Evolutionary conservation across 805 yeast genomes (phyloP).

Genomic region (Nakazawaea pomicola): DNA sequence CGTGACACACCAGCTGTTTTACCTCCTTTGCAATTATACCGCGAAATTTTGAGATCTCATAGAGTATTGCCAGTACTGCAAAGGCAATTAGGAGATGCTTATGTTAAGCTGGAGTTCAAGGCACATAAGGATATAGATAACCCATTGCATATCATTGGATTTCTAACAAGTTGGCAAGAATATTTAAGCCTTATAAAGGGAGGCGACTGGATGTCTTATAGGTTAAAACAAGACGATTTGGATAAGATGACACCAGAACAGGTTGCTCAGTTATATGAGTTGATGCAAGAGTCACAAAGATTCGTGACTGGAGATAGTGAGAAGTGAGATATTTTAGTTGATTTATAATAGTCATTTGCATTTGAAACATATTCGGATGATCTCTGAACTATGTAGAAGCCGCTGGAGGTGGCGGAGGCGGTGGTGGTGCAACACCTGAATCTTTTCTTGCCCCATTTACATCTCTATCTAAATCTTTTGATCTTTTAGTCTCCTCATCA

Average conservation of each 20-base stretch:
- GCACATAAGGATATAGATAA: slow-evolving; percentile 79
- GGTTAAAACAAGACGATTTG: slow-evolving; percentile 57
- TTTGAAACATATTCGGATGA: neutral
- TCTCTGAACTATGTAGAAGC: neutral
- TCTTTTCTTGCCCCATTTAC: neutral
- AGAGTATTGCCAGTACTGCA: slow-evolving; percentile 58
- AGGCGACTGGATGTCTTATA: slow-evolving; percentile 60
- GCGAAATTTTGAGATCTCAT: slow-evolving; percentile 82
- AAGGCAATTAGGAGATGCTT: slow-evolving; percentile 80
- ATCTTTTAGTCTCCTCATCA: slow-evolving; percentile 35
- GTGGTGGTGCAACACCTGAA: slow-evolving; percentile 5
- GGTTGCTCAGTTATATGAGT: slow-evolving; percentile 71
- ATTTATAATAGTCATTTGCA: neutral
- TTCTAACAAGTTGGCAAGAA: slow-evolving; percentile 92
- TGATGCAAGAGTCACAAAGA: slow-evolving; percentile 67
- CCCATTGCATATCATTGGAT: slow-evolving; percentile 92
- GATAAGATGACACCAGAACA: slow-evolving; percentile 91
- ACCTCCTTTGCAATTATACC: slow-evolving; percentile 79
- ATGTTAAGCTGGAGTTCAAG: slow-evolving; percentile 85
- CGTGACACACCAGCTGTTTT: slow-evolving; percentile 43
- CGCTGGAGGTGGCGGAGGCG: slow-evolving; percentile 9
- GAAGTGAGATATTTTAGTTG: neutral
- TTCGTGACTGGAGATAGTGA: slow-evolving; percentile 2
- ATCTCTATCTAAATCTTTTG: slow-evolving; percentile 33
- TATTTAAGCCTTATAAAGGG: slow-evolving; percentile 56